A percentile compares a stretch with the other conserved stretches of the same genome.
phyloP scores from a whole-genome alignment of 2,329 filamentous ascomycete genomes.

The Nigrospora sphaerica region DNA sequence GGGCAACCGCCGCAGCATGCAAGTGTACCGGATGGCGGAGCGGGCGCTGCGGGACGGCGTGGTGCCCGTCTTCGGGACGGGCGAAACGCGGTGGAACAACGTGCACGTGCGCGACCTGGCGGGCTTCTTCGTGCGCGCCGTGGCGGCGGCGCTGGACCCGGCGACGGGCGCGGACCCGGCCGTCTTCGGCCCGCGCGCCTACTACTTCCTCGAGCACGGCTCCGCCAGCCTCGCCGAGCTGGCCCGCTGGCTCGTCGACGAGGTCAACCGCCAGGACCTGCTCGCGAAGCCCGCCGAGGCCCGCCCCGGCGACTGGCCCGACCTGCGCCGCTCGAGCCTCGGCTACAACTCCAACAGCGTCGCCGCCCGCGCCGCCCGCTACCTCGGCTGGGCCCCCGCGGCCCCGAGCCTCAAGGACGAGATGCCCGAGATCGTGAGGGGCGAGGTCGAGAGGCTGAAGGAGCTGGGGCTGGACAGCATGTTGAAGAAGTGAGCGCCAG shows the following conservation, averaged over 20 bases:
- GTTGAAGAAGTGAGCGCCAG: not conserved
- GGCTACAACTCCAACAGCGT: slow-evolving; percentile 36
- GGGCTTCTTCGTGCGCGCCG: slow-evolving; percentile 33
- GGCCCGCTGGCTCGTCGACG: slow-evolving; percentile 45
- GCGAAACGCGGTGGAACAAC: slow-evolving; percentile 42
- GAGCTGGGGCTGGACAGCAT: not conserved
- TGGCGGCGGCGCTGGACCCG: slow-evolving; percentile 43
- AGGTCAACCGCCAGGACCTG: slow-evolving; percentile 46
- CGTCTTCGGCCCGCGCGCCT: slow-evolving; percentile 55
- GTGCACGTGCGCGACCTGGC: slow-evolving; percentile 45
- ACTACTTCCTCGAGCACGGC: slow-evolving; percentile 61
- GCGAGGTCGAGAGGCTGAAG: slow-evolving; percentile 28
- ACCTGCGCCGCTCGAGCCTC: slow-evolving; percentile 20
- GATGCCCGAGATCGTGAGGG: slow-evolving; percentile 26
- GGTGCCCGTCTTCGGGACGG: slow-evolving; percentile 34
- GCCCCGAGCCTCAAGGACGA: slow-evolving; percentile 27
- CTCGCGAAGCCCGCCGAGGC: slow-evolving; percentile 22
- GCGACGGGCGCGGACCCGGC: slow-evolving; percentile 47
- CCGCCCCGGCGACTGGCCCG: slow-evolving; percentile 17
- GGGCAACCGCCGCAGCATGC: slow-evolving; percentile 40
- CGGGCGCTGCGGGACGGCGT: slow-evolving; percentile 34
- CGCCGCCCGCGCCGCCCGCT: slow-evolving; percentile 34
- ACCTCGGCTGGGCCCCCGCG: slow-evolving; percentile 37
- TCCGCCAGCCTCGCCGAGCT: slow-evolving; percentile 58
- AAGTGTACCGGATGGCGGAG: slow-evolving; percentile 36